phyloP scores from a whole-genome alignment of 2,329 filamentous ascomycete genomes.

The Aspergillus sclerotialis region DNA sequence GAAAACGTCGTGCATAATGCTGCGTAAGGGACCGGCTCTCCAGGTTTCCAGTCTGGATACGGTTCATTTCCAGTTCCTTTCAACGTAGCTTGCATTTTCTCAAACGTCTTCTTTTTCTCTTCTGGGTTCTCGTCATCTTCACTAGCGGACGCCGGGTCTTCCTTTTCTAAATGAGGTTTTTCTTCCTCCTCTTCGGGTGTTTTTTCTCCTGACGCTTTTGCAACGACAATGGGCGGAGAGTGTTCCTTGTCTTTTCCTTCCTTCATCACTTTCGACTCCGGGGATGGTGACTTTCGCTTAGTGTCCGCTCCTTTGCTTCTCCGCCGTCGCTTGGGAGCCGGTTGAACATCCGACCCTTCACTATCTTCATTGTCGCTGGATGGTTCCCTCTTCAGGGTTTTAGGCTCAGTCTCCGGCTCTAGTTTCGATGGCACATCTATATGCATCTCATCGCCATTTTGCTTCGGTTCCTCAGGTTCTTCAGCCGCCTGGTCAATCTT shows the following conservation, averaged over 20 bases:
- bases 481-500: slow-evolving; percentile 23
- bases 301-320: slow-evolving; percentile 24
- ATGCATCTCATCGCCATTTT: slow-evolving; percentile 11
- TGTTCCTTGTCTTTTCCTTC: slow-evolving; percentile 12
- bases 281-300: slow-evolving; percentile 19
- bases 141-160: slow-evolving; percentile 38
- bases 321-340: slow-evolving; percentile 49
- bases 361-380: slow-evolving; percentile 38
- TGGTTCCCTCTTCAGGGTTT: slow-evolving; percentile 15
- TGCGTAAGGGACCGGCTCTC: slow-evolving; percentile 85
- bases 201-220: slow-evolving; percentile 43
- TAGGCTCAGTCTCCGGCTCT: slow-evolving; percentile 5
- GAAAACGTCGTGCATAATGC: slow-evolving; percentile 93
- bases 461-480: slow-evolving; percentile 18
- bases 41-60: slow-evolving; percentile 92
- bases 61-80: slow-evolving; percentile 64
- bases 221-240: slow-evolving; percentile 17
- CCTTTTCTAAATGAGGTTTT: slow-evolving; percentile 26
- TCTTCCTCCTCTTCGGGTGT: slow-evolving; percentile 24
- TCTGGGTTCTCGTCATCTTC: slow-evolving; percentile 62
- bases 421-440: slow-evolving; percentile 8
- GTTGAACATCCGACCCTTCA: slow-evolving; percentile 52
- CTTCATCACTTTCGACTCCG: slow-evolving; percentile 12
- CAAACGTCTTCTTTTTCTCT: slow-evolving; percentile 64
- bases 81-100: slow-evolving; percentile 73